Percentiles rank a stretch among this genome's conserved stretches.
phyloP scores from a whole-genome alignment of 805 yeast genomes.

The Blastobotrys parvus region DNA sequence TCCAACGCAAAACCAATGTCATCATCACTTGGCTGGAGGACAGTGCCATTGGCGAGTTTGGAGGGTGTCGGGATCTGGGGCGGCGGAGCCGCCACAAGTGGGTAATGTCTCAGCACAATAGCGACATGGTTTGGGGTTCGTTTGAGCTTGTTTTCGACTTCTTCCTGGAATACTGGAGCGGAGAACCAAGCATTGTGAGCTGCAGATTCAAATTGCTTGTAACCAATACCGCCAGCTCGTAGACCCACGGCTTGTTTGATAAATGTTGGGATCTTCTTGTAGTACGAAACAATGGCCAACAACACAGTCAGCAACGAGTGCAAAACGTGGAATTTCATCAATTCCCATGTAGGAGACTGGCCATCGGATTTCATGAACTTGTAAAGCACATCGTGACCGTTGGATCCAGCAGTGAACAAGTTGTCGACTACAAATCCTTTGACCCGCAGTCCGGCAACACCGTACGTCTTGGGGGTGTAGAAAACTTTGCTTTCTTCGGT shows the following conservation, averaged over 20 bases:
- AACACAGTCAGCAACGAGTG: constrained; percentile 11
- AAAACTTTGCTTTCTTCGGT: no score
- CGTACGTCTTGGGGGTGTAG: constrained; percentile 1
- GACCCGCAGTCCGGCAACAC: constrained; percentile 6
- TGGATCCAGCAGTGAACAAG: constrained; percentile 17
- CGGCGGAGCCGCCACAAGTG: constrained; percentile 2
- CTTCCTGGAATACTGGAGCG: background rate
- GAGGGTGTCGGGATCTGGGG: constrained; percentile 2
- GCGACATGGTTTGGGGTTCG: constrained; percentile 4
- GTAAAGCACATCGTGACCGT: constrained; percentile 5
- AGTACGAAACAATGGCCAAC: constrained; percentile 5
- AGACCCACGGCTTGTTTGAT: background rate
- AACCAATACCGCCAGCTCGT: constrained; percentile 2
- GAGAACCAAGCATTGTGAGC: background rate
- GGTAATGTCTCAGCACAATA: background rate
- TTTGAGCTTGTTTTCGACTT: background rate
- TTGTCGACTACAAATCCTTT: constrained; percentile 17
- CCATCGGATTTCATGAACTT: background rate
- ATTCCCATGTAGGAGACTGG: constrained; percentile 9
- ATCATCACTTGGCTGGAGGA: constrained; percentile 1
- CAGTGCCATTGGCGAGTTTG: constrained; percentile 2
- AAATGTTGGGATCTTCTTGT: background rate
- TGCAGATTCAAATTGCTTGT: background rate
- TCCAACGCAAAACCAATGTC: background rate
- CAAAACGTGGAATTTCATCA: constrained; percentile 15